phyloP scores from a whole-genome alignment of 2,329 filamentous ascomycete species.

The Sphaerulina populicola region DNA sequence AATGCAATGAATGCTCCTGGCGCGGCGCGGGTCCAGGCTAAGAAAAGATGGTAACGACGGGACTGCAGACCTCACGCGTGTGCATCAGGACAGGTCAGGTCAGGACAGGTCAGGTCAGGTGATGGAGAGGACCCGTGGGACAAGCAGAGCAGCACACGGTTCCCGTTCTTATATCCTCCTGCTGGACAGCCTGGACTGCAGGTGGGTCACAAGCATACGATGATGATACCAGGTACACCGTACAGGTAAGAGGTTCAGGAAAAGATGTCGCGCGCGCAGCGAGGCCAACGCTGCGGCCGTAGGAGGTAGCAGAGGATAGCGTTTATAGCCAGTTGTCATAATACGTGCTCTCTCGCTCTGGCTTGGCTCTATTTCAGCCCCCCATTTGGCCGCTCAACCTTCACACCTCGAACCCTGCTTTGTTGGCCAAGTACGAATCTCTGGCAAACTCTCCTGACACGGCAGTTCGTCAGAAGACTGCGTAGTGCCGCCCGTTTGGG shows the following conservation, averaged over 20 bases:
- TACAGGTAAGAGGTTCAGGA: too few relatives aligned
- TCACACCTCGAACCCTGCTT: background rate
- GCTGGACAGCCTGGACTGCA: too few relatives aligned
- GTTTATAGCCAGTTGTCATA: background rate
- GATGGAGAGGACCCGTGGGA: background rate
- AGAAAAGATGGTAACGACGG: background rate
- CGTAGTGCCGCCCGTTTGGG: background rate
- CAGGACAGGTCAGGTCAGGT: too few relatives aligned
- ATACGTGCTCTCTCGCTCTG: background rate
- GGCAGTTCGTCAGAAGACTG: too few relatives aligned
- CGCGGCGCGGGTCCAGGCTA: background rate
- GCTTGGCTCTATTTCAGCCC: background rate
- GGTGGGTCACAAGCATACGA: too few relatives aligned
- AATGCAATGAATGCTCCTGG: conserved; percentile 4
- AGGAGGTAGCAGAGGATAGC: background rate
- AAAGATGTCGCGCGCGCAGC: background rate
- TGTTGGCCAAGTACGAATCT: background rate
- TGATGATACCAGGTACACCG: too few relatives aligned
- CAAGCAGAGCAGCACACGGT: background rate
- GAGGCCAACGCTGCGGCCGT: too few relatives aligned
- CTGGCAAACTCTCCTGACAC: background rate
- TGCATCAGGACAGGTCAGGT: too few relatives aligned
- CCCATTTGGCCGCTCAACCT: background rate
- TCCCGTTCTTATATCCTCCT: background rate
- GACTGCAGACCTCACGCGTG: background rate